phyloP scores from a whole-genome alignment of 2,329 filamentous ascomycete species.

The Colletotrichum horii region DNA sequence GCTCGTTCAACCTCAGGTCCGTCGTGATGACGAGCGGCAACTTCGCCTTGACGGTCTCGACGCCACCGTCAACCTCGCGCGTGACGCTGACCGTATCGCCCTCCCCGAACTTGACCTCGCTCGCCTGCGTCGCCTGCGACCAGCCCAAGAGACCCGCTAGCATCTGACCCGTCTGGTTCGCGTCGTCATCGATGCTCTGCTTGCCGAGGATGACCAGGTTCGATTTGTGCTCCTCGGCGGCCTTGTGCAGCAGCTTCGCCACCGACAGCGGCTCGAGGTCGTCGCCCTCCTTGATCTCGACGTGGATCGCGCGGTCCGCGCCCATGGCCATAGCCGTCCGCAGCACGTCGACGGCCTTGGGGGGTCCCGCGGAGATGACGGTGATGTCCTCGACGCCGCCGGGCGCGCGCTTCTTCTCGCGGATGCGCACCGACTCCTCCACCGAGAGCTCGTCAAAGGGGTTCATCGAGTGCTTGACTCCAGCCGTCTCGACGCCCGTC shows the following conservation, averaged over 20 bases:
- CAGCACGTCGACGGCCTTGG: constrained; percentile 86
- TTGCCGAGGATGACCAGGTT: constrained; percentile 96
- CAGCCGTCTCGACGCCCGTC: constrained; percentile 89
- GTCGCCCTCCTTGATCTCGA: constrained; percentile 77
- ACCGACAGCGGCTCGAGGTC: constrained; percentile 89
- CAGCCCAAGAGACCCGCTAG: constrained; percentile 89
- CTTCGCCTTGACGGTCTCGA: constrained; percentile 85
- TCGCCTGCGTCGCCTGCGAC: constrained; percentile 94
- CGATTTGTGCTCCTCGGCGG: constrained; percentile 82
- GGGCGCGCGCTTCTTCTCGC: constrained; percentile 78
- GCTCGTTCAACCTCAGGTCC: constrained; percentile 92
- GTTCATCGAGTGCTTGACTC: constrained; percentile 98
- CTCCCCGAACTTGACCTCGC: constrained; percentile 77
- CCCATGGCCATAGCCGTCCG: constrained; percentile 99
- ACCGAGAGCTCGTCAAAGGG: constrained; percentile 98
- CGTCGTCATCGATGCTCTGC: constrained; percentile 97
- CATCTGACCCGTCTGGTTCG: constrained; percentile 97
- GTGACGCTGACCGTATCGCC: constrained; percentile 77
- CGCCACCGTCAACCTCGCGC: constrained; percentile 93
- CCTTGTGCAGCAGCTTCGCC: constrained; percentile 83
- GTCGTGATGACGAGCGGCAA: constrained; percentile 95
- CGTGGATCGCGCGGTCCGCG: constrained; percentile 88
- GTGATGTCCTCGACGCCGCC: constrained; percentile 89
- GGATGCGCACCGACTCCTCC: constrained; percentile 93
- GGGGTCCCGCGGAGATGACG: constrained; percentile 84